These are phyloP conservation scores for Arthrobotrys iridis DNA, from an alignment of 2,329 filamentous ascomycete genomes.

Conservation along the genomic window DNA sequence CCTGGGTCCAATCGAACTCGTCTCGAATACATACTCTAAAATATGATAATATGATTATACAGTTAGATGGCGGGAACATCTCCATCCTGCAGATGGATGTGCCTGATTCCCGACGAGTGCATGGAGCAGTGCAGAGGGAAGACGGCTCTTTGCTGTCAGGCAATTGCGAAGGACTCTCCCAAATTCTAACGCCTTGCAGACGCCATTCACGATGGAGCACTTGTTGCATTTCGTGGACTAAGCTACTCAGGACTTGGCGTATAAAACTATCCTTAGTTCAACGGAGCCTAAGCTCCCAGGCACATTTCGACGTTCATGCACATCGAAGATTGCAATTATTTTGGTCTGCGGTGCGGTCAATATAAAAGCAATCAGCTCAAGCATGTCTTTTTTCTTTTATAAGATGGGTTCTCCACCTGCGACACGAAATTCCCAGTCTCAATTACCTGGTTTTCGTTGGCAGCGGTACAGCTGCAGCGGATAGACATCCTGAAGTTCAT, in stretches of 20 bases:
- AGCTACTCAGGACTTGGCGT: background rate
- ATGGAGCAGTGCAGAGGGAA: no score
- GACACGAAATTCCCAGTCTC: background rate
- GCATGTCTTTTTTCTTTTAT: background rate
- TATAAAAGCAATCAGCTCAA: background rate
- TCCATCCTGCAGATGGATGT: background rate
- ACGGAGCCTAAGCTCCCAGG: background rate
- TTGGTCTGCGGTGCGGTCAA: background rate
- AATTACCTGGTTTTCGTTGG: background rate
- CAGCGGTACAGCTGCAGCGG: background rate
- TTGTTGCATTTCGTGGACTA: background rate
- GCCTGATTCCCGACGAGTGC: no score
- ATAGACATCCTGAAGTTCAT: background rate
- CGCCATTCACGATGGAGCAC: background rate
- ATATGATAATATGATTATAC: no score
- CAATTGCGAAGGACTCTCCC: no score
- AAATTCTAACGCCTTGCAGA: background rate
- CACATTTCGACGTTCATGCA: background rate
- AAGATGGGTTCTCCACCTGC: background rate
- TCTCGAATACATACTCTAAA: no score
- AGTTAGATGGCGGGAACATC: background rate
- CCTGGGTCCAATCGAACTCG: no score
- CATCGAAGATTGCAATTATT: background rate
- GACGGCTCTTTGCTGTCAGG: no score
- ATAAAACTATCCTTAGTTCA: background rate